Conservation (phyloP, 176 grass and related monocot species). For the Secale cereale region DNA sequence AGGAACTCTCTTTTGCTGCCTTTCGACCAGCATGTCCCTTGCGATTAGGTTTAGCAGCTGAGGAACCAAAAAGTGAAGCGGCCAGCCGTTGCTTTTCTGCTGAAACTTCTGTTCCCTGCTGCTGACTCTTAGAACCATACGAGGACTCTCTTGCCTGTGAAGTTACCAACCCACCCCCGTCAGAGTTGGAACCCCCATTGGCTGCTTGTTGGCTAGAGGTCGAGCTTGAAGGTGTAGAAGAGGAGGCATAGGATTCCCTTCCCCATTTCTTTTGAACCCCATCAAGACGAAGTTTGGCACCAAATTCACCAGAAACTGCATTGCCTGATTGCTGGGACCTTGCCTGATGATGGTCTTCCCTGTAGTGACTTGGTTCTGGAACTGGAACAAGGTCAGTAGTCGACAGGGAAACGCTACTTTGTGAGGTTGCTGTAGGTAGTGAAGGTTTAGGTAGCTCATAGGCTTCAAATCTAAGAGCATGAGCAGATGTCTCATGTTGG, state of each 20-base stretch:
- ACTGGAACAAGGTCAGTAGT: constrained; percentile 71
- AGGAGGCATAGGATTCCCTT: constrained; percentile 71
- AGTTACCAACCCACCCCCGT: constrained; percentile 44
- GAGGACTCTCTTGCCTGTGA: constrained; percentile 47
- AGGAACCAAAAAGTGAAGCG: constrained; percentile 85
- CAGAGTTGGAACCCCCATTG: constrained; percentile 55
- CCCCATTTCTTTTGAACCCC: constrained; percentile 99
- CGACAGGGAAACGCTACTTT: constrained; percentile 31
- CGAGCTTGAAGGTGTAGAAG: constrained; percentile 72
- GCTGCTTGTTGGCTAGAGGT: constrained; percentile 48
- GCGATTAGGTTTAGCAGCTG: constrained; percentile 58
- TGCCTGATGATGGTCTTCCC: constrained; percentile 55
- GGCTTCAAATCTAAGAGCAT: constrained; percentile 91
- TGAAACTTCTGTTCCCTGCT: constrained; percentile 66
- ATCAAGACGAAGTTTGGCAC: constrained; percentile 75
- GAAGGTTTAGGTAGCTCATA: constrained; percentile 92
- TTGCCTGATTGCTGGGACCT: constrained; percentile 45
- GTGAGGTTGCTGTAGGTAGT: constrained; percentile 36
- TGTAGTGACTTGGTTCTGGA: constrained; percentile 60
- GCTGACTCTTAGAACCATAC: constrained; percentile 62
- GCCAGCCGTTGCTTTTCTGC: constrained; percentile 89
- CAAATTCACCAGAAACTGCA: constrained; percentile 61
- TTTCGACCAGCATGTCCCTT: constrained; percentile 46
- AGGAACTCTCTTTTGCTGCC: constrained; percentile 44
- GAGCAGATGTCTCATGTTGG: constrained; percentile 67